Base-by-base conservation (phyloP, 2,329 filamentous ascomycete genomes). In the Sporothrix globosa region DNA sequence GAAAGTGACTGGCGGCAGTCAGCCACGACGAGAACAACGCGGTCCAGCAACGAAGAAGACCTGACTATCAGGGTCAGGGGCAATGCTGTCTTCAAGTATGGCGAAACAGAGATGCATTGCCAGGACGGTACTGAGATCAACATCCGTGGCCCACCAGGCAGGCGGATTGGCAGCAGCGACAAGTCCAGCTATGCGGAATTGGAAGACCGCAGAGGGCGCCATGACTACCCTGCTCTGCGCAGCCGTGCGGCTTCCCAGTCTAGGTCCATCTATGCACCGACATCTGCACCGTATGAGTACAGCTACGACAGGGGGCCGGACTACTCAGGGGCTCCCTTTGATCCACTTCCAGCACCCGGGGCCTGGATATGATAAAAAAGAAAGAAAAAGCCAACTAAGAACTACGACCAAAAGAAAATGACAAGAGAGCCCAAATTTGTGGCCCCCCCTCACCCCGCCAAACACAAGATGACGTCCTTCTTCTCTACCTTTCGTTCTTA, bases 1-100 rank as follows among this genome's bases (percentile, higher is more conserved):
- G 87, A 90, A 70, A 90, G 87, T 78, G 88, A 89, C 70, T 88
- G 85, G 77, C 84, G 83, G 73, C 85, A 86, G 73, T 89, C 87
- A 69, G 86, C 86, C 39, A 88, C 87, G 0, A 90, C 88, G 14
- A 83, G 86, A 53, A 87, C 88, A 11, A 90, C 87, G 4, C 81
- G 85, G 46, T 86, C 85, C 19, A 84, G 82, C 70, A 82, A 84
- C 67, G 84, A 86, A 69, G 86, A 89, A 50, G 86, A 89, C 72
- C 81, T 89, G 70, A 90, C 86, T 19, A 89, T 90, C 77, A 86
- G 86, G 73, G 82, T 90, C 61, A 85, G 83, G 30, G 86, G 86
- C 14, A 81, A 81, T 44, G 84, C 86, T n/a, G 81, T 84, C 27
- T 83, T 90, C 70, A 84, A 85, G 73, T 82, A 88, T 34, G 84